Evolutionary conservation across 306 rosid genomes (phyloP), one percentile per base, ranked within the genome.

Genomic region (Prunus mongolica): DNA sequence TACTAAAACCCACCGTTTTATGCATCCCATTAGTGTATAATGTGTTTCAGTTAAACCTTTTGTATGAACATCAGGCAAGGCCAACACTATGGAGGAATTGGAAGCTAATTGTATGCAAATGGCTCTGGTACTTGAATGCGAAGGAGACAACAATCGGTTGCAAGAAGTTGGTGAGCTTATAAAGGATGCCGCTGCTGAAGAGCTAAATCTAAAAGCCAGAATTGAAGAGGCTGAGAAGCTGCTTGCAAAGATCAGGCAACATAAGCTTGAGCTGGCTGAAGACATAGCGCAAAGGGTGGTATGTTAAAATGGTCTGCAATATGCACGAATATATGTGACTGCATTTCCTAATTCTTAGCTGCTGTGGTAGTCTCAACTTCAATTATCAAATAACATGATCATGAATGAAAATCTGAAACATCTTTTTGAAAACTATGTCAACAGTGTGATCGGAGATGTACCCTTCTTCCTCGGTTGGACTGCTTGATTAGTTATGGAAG

Each of bases 181-280:
- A 34, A 8, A 62, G 67, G 44, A 22, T 9, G 57, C 10, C 18
- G 22, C 57, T 52, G 57, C 57, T 61, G 6, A 19, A 8, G 13
- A 14, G 22, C 10, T 9, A 30, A 16, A 27, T 15, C 16, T 50
- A 9, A 50, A 65, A 67, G 49, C 46, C 65, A 74, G 55, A 20
- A 61, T 80, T 30, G 34, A 75, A 75, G 69, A 75, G 49, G 66
- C 80, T 28, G 47, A 25, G 67, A 63, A 70, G 25, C 63, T 63
- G 68, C 5, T 46, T n/a, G 18, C 44, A 28, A 54, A 41, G 25
- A 8, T 55, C 8, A 30, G 44, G 13, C 54, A 55, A 20, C 63
- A 80, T 22, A 19, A 25, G n/a, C 0, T 2, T 51, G 3, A 10
- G 50, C 34, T 75, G 47, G 19, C 45, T 28, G 1, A 3, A 27